These are phyloP conservation scores for Amoebophrya sp. DNA, from an alignment of 169 alveolate genomes.

Conservation along the genomic window DNA sequence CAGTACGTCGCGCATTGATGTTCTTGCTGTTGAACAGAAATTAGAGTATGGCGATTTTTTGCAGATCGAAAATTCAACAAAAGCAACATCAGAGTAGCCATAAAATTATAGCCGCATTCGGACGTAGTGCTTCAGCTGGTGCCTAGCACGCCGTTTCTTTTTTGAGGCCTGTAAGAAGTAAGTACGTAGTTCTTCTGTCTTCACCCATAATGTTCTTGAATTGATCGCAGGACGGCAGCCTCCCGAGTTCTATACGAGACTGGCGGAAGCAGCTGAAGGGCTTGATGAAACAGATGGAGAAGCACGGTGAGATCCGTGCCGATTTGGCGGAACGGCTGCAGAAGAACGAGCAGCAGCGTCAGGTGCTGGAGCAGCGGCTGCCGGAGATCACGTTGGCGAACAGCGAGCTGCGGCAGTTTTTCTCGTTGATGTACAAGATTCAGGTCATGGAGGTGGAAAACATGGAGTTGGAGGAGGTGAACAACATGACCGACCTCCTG, in stretches of 20 bases:
- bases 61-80: no score
- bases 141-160: no score
- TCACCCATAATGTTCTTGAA: no score
- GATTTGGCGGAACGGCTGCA: not conserved
- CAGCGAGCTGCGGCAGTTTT: not conserved
- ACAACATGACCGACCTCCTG: not conserved
- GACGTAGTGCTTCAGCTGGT: no score
- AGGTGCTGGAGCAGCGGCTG: not conserved
- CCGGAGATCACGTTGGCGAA: not conserved
- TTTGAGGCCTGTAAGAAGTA: no score
- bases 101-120: no score
- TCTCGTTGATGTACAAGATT: not conserved
- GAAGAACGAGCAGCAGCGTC: not conserved
- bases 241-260: not conserved
- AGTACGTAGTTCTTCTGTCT: no score
- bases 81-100: no score
- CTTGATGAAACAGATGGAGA: not conserved
- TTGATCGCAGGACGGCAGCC: not conserved
- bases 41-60: no score
- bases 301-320: not conserved
- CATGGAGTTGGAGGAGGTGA: not conserved
- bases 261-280: not conserved
- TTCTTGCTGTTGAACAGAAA: no score
- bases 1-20: no score
- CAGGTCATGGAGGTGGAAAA: slow-evolving; percentile 3